Conservation (phyloP, 192 early-diverging fungal species). For the Entomortierella chlamydospora region DNA sequence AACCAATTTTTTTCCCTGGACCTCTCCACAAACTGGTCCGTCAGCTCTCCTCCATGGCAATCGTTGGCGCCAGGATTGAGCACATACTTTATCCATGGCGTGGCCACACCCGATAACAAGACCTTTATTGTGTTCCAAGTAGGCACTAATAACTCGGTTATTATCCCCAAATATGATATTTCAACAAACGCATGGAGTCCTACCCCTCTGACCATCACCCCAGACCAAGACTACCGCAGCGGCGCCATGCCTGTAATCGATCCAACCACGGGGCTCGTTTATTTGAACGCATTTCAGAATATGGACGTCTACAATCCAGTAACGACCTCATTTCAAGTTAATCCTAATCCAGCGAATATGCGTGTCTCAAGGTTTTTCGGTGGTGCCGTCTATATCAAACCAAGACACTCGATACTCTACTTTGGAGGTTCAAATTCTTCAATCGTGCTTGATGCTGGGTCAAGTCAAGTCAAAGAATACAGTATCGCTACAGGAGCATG, state of each 20-base stretch:
- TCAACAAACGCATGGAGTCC: constrained; percentile 10
- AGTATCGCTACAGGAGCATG: constrained; percentile 3
- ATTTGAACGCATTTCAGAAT: constrained; percentile 9
- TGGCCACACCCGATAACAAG: constrained; percentile 11
- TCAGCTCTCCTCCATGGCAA: constrained; percentile 19
- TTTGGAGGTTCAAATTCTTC: constrained; percentile 22
- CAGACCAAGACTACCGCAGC: constrained; percentile 12
- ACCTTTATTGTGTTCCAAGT: not conserved
- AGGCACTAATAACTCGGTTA: not conserved
- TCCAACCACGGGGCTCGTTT: constrained; percentile 8
- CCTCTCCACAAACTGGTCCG: constrained; percentile 14
- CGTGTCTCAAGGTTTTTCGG: constrained; percentile 20
- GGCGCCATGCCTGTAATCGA: constrained; percentile 22
- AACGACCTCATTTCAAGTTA: not conserved
- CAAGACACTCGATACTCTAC: constrained; percentile 28
- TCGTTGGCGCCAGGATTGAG: not conserved
- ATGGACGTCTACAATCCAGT: constrained; percentile 21
- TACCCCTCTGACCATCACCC: not conserved
- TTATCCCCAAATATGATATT: constrained; percentile 8
- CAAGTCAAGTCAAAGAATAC: constrained; percentile 29
- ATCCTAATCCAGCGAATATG: constrained; percentile 1
- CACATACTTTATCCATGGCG: not conserved
- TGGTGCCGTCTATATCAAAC: constrained; percentile 9
- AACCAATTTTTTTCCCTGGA: constrained; percentile 13
- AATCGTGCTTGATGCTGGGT: constrained; percentile 13